These are phyloP conservation scores for Fusarium xyrophilum DNA, from an alignment of 2,329 filamentous ascomycete species.

Conservation along the genomic window DNA sequence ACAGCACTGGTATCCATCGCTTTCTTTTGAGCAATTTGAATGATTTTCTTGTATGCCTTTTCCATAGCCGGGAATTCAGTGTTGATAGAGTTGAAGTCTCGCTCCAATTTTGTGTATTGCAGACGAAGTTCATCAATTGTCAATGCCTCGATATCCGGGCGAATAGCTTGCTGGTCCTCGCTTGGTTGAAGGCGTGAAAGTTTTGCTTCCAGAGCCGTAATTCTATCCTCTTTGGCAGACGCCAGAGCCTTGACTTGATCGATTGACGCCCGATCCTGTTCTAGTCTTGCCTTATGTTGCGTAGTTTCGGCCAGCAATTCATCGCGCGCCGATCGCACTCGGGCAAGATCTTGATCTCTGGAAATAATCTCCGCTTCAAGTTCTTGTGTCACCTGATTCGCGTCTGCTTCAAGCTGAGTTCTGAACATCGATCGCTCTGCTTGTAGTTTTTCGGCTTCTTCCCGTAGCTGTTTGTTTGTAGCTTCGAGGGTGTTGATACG, in stretches of 20 bases:
- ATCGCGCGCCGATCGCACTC: constrained; percentile 84
- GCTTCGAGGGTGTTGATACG: constrained; percentile 91
- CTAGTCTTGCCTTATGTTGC: constrained; percentile 79
- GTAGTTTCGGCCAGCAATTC: constrained; percentile 83
- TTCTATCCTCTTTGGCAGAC: constrained; percentile 79
- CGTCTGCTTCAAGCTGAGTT: constrained; percentile 80
- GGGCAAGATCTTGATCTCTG: constrained; percentile 82
- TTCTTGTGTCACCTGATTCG: constrained; percentile 74
- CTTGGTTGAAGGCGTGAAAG: constrained; percentile 70
- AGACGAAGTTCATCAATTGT: constrained; percentile 73
- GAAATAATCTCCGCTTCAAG: constrained; percentile 82
- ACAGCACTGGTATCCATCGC: constrained; percentile 75
- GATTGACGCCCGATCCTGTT: constrained; percentile 73
- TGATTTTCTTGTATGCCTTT: constrained; percentile 87
- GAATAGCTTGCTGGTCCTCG: constrained; percentile 56
- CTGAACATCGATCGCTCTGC: constrained; percentile 85
- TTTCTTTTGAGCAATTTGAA: constrained; percentile 84
- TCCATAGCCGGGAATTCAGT: constrained; percentile 90
- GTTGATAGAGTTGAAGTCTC: constrained; percentile 83
- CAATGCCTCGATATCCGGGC: constrained; percentile 62
- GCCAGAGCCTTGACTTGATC: constrained; percentile 82
- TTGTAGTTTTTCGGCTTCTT: constrained; percentile 85
- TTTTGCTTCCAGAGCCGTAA: constrained; percentile 82
- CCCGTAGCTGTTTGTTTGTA: constrained; percentile 81
- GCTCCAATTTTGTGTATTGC: constrained; percentile 77